Evolutionary conservation across 371 early-diverging fungal species (phyloP).

Genomic region (Haplosporangium sp.): DNA sequence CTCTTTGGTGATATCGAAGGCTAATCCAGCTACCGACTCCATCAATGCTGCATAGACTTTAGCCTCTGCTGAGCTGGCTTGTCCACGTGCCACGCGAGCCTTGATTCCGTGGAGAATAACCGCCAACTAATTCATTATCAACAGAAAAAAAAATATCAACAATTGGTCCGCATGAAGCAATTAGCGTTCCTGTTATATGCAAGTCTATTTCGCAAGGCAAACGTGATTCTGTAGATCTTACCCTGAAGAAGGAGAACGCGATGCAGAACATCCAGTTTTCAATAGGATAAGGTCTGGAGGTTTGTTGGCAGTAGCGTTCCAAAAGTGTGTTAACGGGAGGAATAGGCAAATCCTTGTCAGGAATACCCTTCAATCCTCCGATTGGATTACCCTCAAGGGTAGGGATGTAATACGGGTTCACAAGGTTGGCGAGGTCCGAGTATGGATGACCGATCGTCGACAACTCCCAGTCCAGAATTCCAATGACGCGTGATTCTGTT

Average conservation of each 20-base stretch:
- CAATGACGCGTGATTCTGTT: constrained; percentile 82
- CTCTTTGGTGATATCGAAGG: constrained; percentile 23
- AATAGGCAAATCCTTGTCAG: constrained; percentile 63
- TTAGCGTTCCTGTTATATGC: too few relatives aligned
- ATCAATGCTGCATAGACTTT: constrained; percentile 59
- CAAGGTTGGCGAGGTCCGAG: constrained; percentile 88
- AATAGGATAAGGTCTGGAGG: constrained; percentile 73
- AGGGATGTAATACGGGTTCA: constrained; percentile 78
- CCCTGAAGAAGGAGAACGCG: constrained; percentile 76
- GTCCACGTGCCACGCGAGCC: constrained; percentile 86
- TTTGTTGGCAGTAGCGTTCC: constrained; percentile 69
- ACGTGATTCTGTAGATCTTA: constrained; percentile 32
- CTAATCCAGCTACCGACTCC: constrained; percentile 27
- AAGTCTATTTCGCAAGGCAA: background rate
- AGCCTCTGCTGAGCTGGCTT: constrained; percentile 87
- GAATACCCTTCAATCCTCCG: constrained; percentile 56
- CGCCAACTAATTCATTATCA: constrained; percentile 58
- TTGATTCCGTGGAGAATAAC: constrained; percentile 90
- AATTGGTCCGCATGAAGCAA: too few relatives aligned
- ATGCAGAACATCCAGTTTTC: constrained; percentile 71
- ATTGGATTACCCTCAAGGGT: constrained; percentile 25
- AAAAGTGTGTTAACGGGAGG: constrained; percentile 74
- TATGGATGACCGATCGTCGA: constrained; percentile 95
- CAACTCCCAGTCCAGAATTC: constrained; percentile 96
- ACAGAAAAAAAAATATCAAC: background rate